Evolutionary conservation across 208 protist genomes (phyloP).

Genomic region (Phytomonas sp.): DNA sequence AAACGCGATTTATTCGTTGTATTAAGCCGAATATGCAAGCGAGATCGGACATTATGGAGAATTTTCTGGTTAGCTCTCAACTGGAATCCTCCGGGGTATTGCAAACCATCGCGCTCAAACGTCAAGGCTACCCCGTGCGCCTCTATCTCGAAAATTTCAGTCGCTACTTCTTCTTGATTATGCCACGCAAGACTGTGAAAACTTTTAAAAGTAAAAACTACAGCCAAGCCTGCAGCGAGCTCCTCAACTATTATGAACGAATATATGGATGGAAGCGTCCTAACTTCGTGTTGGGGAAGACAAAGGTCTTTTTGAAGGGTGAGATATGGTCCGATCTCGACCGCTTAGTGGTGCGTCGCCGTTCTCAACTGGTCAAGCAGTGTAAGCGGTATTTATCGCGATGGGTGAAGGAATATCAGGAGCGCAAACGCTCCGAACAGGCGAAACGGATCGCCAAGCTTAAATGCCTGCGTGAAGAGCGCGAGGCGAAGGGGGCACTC

Average conservation of each 20-base stretch:
- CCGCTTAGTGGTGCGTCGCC: constrained; percentile 62
- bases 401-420: constrained; percentile 56
- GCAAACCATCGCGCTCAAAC: constrained; percentile 87
- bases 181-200: constrained; percentile 20
- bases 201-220: constrained; percentile 17
- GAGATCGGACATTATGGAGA: constrained; percentile 52
- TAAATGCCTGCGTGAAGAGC: constrained; percentile 34
- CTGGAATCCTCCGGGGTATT: constrained; percentile 86
- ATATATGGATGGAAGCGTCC: constrained; percentile 54
- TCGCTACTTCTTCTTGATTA: constrained; percentile 75
- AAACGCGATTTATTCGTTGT: constrained; percentile 92
- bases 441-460: constrained; percentile 47
- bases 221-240: constrained; percentile 29
- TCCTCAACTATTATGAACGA: constrained; percentile 51
- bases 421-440: constrained; percentile 59
- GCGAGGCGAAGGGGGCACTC: constrained; percentile 37
- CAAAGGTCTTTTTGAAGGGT: constrained; percentile 82
- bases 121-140: constrained; percentile 84
- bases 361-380: constrained; percentile 43
- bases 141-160: constrained; percentile 69
- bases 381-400: constrained; percentile 57
- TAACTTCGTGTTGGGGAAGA: constrained; percentile 77
- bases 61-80: constrained; percentile 74
- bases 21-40: constrained; percentile 89
- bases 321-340: constrained; percentile 81